These are phyloP conservation scores for Pleoardoris graminearum DNA, from an alignment of 2,329 filamentous ascomycete genomes.

Conservation along the genomic window DNA sequence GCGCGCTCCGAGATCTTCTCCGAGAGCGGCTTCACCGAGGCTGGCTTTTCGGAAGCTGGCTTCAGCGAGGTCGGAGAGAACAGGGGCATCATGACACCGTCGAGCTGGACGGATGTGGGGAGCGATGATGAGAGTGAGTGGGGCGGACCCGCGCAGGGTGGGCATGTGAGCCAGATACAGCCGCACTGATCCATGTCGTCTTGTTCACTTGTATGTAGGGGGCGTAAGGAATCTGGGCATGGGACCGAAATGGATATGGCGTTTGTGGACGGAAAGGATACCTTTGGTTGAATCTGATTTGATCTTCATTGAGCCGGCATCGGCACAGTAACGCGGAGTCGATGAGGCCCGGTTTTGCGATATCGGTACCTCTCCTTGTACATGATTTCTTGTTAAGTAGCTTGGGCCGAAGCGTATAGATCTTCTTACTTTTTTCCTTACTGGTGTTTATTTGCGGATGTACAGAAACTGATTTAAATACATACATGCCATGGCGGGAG, in stretches of 20 bases:
- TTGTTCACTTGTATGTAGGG: not conserved
- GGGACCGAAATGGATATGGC: not conserved
- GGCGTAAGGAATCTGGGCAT: not conserved
- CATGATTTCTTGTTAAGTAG: not conserved
- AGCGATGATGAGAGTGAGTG: slow-evolving; percentile 47
- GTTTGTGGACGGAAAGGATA: slow-evolving; percentile 4
- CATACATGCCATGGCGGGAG: no score
- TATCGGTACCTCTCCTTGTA: not conserved
- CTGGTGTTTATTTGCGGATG: no score
- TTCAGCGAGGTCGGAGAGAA: slow-evolving; percentile 36
- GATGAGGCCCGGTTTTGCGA: not conserved
- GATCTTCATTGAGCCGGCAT: not conserved
- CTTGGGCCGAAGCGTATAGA: not conserved
- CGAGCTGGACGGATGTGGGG: slow-evolving; percentile 47
- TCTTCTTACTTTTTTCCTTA: not conserved
- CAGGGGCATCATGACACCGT: slow-evolving; percentile 43
- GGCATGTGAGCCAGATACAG: slow-evolving; percentile 35
- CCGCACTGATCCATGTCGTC: slow-evolving; percentile 17
- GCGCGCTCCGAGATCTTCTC: slow-evolving; percentile 41
- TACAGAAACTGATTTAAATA: no score
- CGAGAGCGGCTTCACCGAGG: slow-evolving; percentile 43
- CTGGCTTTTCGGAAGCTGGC: slow-evolving; percentile 37
- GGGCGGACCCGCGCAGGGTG: slow-evolving; percentile 31
- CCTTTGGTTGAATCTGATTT: slow-evolving; percentile 5
- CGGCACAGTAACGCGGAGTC: not conserved